Percentiles rank a stretch among this genome's conserved stretches.
Evolutionary conservation across 768 basidiomycete genomes (phyloP).

Genomic region (Amanita thiersii): DNA sequence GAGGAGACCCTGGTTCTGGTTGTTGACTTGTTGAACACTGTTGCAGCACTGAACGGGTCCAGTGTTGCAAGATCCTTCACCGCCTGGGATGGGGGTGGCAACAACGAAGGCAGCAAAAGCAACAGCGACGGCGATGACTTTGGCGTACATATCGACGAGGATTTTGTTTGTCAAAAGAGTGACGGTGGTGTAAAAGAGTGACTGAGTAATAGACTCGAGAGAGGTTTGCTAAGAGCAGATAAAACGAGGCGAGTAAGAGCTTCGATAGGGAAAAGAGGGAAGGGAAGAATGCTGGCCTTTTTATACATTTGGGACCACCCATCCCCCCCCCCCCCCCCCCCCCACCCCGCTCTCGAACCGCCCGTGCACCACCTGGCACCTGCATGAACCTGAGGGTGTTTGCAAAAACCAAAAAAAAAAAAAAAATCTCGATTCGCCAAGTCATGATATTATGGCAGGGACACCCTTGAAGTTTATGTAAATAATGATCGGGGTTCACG

Average conservation of each 20-base stretch:
- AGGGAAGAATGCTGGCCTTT: background rate
- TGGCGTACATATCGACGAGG: constrained; percentile 19
- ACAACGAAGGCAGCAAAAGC: constrained; percentile 20
- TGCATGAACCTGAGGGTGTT: too few relatives aligned
- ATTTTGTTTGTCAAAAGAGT: too few relatives aligned
- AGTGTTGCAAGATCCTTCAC: constrained; percentile 19
- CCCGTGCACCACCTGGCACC: too few relatives aligned
- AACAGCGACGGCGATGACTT: constrained; percentile 17
- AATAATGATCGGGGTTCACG: too few relatives aligned
- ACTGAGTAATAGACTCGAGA: constrained; percentile 5
- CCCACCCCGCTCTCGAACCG: too few relatives aligned
- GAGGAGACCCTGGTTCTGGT: constrained; percentile 4
- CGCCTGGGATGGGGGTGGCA: constrained; percentile 17
- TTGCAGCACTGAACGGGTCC: constrained; percentile 22
- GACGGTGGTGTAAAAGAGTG: too few relatives aligned
- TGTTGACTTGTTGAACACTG: constrained; percentile 9
- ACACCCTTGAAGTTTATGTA: too few relatives aligned
- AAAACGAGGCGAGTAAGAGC: background rate
- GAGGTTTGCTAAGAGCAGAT: background rate
- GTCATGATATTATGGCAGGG: too few relatives aligned
- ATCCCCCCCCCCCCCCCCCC: too few relatives aligned
- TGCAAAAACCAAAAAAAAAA: too few relatives aligned
- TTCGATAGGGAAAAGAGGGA: background rate
- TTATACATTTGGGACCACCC: too few relatives aligned
- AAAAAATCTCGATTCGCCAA: too few relatives aligned